Evolutionary conservation across 768 basidiomycete genomes (phyloP), one percentile per base, ranked within the genome.

Genomic region (Infundibulicybe gibba): DNA sequence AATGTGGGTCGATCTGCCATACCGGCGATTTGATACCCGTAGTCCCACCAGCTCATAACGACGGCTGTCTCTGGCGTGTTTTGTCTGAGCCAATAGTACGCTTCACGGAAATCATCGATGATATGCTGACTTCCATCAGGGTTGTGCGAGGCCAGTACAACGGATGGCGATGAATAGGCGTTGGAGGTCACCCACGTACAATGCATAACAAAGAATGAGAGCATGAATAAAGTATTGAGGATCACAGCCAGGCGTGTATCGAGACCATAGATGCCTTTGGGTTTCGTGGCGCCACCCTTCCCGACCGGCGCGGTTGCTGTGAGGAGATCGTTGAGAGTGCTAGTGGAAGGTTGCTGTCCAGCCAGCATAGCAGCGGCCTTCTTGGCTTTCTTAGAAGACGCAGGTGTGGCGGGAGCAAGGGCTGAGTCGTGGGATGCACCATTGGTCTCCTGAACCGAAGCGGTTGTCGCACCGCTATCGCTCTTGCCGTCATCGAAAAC

Each of bases 1-100:
- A 98, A 69, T 1, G 95, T 98, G 12, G 93, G 85, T 39, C 95
- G 74, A 69, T 98, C 94, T 17, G 97, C 94, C 90, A 98, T 97
- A 34, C 97, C 97, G 34, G 97, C 97, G 60, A 98, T 97, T 67
- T 98, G 95, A 63, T 99, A 98, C 21, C 95, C 97, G 55, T 98
- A 99, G 70, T 98, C 97, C 97, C 97, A 98, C 97, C 97, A 99
- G 50, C 88, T 91, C 93, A 95, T 94, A 19, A 98, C 85, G 30
- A 98, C 94, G 5, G 93, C 84, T 50, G 90, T 85, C 64, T 93
- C 74, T 5, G 87, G 77, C 2, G 97, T 99, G 69, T 98, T 99
- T 69, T 94, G 88, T 44, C 97, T 77, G 41, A 99, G 66, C 97
- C 97, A 99, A 61, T 98, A 97, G 65, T 99, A 98, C 11, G 97